Percentiles rank a stretch among this genome's conserved stretches.
Conservation (phyloP, 192 early-diverging fungal genomes). For the Paraglomus brasilianum region DNA sequence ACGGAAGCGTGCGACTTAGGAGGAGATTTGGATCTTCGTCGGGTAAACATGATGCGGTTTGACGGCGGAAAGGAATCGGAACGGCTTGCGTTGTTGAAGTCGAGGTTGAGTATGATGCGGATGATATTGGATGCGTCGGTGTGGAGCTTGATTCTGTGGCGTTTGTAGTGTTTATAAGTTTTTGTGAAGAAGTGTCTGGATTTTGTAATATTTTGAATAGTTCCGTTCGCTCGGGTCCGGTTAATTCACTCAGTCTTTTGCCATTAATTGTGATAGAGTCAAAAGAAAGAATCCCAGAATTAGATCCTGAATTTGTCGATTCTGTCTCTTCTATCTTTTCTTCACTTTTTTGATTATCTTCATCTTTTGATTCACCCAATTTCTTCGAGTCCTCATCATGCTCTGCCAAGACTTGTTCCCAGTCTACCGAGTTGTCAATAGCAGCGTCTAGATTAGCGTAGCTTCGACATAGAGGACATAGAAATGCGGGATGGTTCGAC, state of each 20-base stretch:
- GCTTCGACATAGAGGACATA: conserved; percentile 88
- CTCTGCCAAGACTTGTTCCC: conserved; percentile 45
- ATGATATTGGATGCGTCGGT: not conserved
- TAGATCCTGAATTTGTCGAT: not conserved
- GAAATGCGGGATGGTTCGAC: conserved; percentile 68
- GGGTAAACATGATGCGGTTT: conserved; percentile 3
- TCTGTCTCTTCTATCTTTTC: conserved; percentile 13
- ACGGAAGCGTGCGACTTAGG: conserved; percentile 19
- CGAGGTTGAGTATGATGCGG: no score
- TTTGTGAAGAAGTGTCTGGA: conserved; percentile 21
- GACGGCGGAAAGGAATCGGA: conserved; percentile 8
- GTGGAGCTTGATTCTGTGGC: conserved; percentile 1
- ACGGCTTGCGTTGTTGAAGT: not conserved
- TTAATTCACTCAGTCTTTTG: not conserved
- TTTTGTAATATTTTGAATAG: not conserved
- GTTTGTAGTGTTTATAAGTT: conserved; percentile 27
- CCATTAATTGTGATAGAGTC: conserved; percentile 1
- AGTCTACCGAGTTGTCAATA: conserved; percentile 47
- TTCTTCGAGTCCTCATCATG: conserved; percentile 41
- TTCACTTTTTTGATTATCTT: not conserved
- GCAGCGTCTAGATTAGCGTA: conserved; percentile 87
- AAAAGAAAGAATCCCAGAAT: not conserved
- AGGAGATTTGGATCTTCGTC: conserved; percentile 21
- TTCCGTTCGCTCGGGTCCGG: not conserved
- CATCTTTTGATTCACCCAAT: not conserved